Percentiles rank a stretch among this genome's conserved stretches.
Conservation (phyloP, 306 rosid genomes). For the Geum urbanum region DNA sequence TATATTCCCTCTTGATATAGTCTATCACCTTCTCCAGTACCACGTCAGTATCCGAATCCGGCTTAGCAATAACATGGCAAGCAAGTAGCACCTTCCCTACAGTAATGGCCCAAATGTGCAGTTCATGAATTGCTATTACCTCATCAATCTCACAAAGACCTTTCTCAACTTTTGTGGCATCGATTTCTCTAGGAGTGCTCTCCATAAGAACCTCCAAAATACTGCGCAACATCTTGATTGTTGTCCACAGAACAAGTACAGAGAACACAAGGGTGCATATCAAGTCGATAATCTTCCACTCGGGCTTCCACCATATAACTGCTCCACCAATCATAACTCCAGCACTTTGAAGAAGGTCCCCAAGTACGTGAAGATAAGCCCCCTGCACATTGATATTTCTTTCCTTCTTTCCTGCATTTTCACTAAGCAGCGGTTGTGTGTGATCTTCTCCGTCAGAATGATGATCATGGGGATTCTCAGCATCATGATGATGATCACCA, state of each 20-base stretch:
- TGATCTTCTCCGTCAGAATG: constrained; percentile 18
- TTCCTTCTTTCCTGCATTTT: constrained; percentile 20
- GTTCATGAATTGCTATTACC: constrained; percentile 42
- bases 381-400: constrained; percentile 50
- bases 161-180: constrained; percentile 52
- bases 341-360: constrained; percentile 53
- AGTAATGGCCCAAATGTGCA: constrained; percentile 49
- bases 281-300: constrained; percentile 51
- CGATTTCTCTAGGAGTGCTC: constrained; percentile 56
- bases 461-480: not conserved
- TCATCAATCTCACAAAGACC: constrained; percentile 56
- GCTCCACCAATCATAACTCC: constrained; percentile 72
- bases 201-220: constrained; percentile 59
- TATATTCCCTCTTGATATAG: constrained; percentile 37
- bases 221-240: constrained; percentile 51
- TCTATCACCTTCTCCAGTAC: constrained; percentile 41
- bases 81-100: constrained; percentile 48
- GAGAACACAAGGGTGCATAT: constrained; percentile 45
- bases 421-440: constrained; percentile 36
- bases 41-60: constrained; percentile 46
- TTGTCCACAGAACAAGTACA: constrained; percentile 35
- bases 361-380: constrained; percentile 60
- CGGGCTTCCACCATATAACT: constrained; percentile 45
- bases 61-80: constrained; percentile 44
- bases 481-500: constrained; percentile 18